A percentile compares a stretch with the other conserved stretches of the same genome.
These are phyloP conservation scores for Populus nigra DNA, from an alignment of 345 rosid genomes.

Conservation along the genomic window DNA sequence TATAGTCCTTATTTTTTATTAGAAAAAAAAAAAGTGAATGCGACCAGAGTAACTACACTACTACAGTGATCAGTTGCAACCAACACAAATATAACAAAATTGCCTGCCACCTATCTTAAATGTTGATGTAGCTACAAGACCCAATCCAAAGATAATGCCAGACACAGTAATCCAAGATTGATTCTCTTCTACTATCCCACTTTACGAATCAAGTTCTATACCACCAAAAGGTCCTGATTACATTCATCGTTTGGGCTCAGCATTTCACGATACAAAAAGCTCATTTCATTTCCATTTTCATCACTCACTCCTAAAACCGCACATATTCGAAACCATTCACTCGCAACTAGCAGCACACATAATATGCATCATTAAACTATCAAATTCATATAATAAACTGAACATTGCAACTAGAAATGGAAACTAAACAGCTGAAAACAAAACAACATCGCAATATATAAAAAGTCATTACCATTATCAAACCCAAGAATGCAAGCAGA, in stretches of 20 bases:
- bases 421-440: background rate
- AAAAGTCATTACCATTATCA: constrained; percentile 42
- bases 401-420: too few species aligned
- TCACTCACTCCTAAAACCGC: background rate
- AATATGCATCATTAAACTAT: background rate
- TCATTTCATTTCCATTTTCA: background rate
- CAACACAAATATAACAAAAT: background rate
- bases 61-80: background rate
- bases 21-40: background rate
- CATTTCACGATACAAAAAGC: background rate
- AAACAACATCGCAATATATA: background rate
- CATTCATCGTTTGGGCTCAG: background rate
- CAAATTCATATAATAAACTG: background rate
- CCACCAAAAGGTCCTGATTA: background rate
- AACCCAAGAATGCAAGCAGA: constrained; percentile 55
- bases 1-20: background rate
- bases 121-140: background rate
- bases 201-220: background rate
- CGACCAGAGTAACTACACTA: background rate
- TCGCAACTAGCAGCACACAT: background rate
- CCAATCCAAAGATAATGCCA: background rate
- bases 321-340: background rate
- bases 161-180: background rate
- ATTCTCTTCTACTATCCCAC: background rate
- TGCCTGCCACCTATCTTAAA: background rate